Base-by-base conservation (phyloP, 2,329 filamentous ascomycete species). In the Tolypocladium ophioglossoides region DNA sequence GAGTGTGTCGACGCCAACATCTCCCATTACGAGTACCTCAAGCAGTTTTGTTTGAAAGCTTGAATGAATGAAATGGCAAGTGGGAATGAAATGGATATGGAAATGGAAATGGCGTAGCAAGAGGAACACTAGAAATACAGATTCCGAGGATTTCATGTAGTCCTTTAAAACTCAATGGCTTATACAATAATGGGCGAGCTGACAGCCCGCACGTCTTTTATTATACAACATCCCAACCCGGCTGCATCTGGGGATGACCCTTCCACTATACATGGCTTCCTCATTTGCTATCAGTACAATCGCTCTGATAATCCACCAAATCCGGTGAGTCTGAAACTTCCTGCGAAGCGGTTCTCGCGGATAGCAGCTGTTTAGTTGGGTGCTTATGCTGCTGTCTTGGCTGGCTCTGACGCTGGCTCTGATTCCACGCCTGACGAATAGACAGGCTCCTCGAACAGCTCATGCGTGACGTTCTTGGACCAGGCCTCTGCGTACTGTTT, bases 1-100 rank as follows among this genome's bases (percentile, higher is more conserved):
- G 75, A 83, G 62, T 85, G 80, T 14, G 88, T 91, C 39, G 78
- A 88, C 57, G 84, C 79, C 53, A 91, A 90, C 63, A 73, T 88
- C 50, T 75, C 78, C 51, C 79, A 90, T 66, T 94, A 94, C 68
- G 86, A 92, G 70, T 90, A 91, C 66, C 72, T 94, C 69, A 91
- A 87, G 78, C 78, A 82, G 63, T 94, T 89, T 71, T 84, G 84
- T 57, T 76, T 90, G 64, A 80, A 81, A 69, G 73, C 82, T n/a
- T 52, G 11, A 55, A 14, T 38, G 16, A 14, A 32, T 30, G 49
- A 51, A 40, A 27, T 14, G 22, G 16, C 35, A 51, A 51, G 27
- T 14, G 35, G 16, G 9, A 18, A 38, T 16, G 35, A 32, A 24
- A 37, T n/a, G n/a, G n/a, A n/a, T n/a, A 39, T 27, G 48, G 48